Evolutionary conservation across 1,284 basidiomycete species (phyloP), one percentile per base, ranked within the genome.

Genomic region (Erythrobasidium hasegawianum): DNA sequence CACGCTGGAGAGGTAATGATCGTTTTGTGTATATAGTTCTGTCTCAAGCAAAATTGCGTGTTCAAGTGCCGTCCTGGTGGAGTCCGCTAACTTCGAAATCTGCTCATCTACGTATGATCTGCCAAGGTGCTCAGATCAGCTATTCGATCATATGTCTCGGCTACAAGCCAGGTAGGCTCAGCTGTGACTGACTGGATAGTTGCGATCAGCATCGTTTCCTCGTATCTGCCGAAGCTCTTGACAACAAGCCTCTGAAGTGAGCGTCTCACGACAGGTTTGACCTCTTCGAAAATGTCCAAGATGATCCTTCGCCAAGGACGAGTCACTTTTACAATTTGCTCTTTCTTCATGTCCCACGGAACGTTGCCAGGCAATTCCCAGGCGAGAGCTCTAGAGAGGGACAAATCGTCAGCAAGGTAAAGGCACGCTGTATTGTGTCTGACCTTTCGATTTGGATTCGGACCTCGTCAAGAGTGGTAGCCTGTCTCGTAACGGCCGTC

Each of bases 321-420:
- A 10, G 81, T 80, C 20, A 83, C 75, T 1, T 75, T 67, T 1
- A 74, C 67, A 52, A 89, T 85, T 53, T 82, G 83, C 0, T 73
- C 68, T 4, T 80, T 72, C 27, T 83, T 83, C 0, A 87, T 84
- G 0, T 82, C 78, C 69, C 86, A 88, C 0, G 87, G 87, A 67
- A 81, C 83, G 68, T 83, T 82, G 14, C 82, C 84, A 0, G 87
- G 86, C 0, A 88, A 79, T 72, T 88, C 86, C 3, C 86, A 83
- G 0, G 86, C 86, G 0, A 83, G 81, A 0, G 85, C 82, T 8
- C 87, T 88, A 64, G 85, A 60, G 0, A 86, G 76, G 0, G n/a
- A n/a, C n/a, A n/a, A n/a, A n/a, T n/a, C n/a, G n/a, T n/a, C n/a
- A n/a, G n/a, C n/a, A n/a, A n/a, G n/a, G n/a, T n/a, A n/a, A n/a